A percentile compares a stretch with the other conserved stretches of the same genome.
Conservation (phyloP, 768 basidiomycete species). For the Mycena galericulata region DNA sequence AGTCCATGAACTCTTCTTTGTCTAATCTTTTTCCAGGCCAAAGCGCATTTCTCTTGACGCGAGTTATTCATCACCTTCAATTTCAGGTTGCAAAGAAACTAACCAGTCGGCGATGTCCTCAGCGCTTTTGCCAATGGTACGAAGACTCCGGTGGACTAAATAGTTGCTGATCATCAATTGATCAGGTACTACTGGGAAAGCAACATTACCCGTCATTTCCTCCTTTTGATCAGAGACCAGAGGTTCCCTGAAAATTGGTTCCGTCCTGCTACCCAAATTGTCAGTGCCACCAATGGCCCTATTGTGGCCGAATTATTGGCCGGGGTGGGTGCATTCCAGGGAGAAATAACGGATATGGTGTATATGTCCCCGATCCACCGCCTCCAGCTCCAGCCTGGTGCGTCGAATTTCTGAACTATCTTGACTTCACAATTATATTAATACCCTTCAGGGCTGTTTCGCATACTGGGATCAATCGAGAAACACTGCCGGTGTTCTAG, state of each 20-base stretch:
- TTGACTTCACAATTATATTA: background rate
- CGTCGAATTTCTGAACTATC: slow-evolving; percentile 4
- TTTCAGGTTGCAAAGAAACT: background rate
- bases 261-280: slow-evolving; percentile 14
- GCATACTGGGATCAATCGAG: slow-evolving; percentile 15
- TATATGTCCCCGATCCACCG: slow-evolving; percentile 12
- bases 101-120: background rate
- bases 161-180: slow-evolving; percentile 8
- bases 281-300: background rate
- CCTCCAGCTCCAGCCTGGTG: slow-evolving; percentile 20
- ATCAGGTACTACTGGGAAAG: slow-evolving; percentile 25
- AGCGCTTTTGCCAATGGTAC: slow-evolving; percentile 28
- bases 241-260: slow-evolving; percentile 29
- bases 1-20: too few species aligned
- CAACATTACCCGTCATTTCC: slow-evolving; percentile 18
- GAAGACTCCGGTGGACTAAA: background rate
- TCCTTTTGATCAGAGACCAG: slow-evolving; percentile 31
- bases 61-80: background rate
- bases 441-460: slow-evolving; percentile 11
- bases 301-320: slow-evolving; percentile 2
- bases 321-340: slow-evolving; percentile 13
- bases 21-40: too few species aligned
- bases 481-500: slow-evolving; percentile 14
- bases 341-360: slow-evolving; percentile 22
- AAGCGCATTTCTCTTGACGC: too few species aligned